Evolutionary conservation across 371 early-diverging fungal species (phyloP).

Genomic region (Rhizomucor pusillus): DNA sequence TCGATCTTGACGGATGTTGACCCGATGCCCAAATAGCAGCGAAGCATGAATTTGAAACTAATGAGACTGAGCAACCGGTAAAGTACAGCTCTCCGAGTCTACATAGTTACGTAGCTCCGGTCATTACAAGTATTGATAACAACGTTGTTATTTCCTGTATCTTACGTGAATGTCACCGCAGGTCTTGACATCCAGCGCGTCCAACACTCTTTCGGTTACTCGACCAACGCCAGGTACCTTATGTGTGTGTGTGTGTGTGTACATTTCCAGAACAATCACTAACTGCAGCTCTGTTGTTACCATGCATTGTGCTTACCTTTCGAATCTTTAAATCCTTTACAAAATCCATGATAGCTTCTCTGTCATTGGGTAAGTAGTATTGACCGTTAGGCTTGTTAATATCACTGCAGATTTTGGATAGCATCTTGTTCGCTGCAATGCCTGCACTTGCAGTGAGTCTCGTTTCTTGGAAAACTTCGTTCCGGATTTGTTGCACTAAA

Average conservation of each 20-base stretch:
- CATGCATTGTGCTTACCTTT: too few relatives aligned
- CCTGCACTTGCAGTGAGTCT: slow-evolving; percentile 65
- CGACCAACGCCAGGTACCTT: slow-evolving; percentile 47
- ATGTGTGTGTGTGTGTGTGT: too few relatives aligned
- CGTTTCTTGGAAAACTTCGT: slow-evolving; percentile 52
- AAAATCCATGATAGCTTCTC: slow-evolving; percentile 25
- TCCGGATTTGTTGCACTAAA: slow-evolving; percentile 53
- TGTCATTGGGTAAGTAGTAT: slow-evolving; percentile 32
- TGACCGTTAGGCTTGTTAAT: slow-evolving; percentile 73
- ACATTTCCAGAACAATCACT: too few relatives aligned
- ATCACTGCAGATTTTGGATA: slow-evolving; percentile 62
- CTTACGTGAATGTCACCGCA: slow-evolving; percentile 38
- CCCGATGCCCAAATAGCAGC: slow-evolving; percentile 35
- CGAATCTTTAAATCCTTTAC: slow-evolving; percentile 27
- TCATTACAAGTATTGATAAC: too few relatives aligned
- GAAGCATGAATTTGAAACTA: slow-evolving; percentile 37
- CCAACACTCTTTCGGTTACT: slow-evolving; percentile 45
- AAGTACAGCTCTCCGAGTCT: slow-evolving; percentile 32
- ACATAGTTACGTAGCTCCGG: too few relatives aligned
- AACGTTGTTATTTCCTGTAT: not conserved
- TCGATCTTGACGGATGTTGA: slow-evolving; percentile 24
- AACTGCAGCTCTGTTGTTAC: too few relatives aligned
- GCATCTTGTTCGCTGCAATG: slow-evolving; percentile 4
- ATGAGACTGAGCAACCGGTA: slow-evolving; percentile 41
- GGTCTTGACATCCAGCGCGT: slow-evolving; percentile 30